Conservation (phyloP, 1,284 basidiomycete species). For the Calocybe gambosa region DNA sequence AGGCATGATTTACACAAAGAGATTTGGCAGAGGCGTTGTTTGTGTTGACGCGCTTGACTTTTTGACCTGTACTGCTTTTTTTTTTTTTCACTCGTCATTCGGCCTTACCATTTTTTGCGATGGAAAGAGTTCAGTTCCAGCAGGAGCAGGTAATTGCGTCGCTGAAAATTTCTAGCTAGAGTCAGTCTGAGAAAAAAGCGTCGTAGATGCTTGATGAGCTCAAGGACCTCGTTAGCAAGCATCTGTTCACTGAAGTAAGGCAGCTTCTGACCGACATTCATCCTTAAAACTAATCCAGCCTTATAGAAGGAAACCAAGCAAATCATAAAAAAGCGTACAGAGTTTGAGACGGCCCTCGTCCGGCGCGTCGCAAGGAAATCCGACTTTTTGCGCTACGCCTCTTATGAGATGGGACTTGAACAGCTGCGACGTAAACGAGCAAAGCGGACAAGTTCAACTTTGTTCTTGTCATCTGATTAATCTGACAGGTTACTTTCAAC, state of each 20-base stretch:
- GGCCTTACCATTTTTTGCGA: conserved; percentile 28
- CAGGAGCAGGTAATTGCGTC: conserved; percentile 69
- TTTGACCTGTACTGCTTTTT: conserved; percentile 12
- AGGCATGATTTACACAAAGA: conserved; percentile 35
- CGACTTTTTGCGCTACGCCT: conserved; percentile 88
- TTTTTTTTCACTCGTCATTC: background rate
- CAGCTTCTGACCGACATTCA: conserved; percentile 2
- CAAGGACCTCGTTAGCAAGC: conserved; percentile 86
- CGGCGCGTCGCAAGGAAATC: conserved; percentile 79
- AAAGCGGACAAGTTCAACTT: conserved; percentile 59
- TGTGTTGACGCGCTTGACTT: background rate
- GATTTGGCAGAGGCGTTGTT: conserved; percentile 12
- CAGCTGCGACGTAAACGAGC: conserved; percentile 71
- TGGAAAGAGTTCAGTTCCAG: conserved; percentile 94
- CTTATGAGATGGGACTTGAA: conserved; percentile 90
- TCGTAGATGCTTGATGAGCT: conserved; percentile 88
- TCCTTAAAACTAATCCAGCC: conserved; percentile 8
- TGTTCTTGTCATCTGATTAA: background rate
- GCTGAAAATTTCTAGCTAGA: background rate
- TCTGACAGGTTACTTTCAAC: background rate
- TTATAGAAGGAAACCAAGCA: conserved; percentile 72
- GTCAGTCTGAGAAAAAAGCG: background rate
- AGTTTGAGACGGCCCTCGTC: conserved; percentile 80
- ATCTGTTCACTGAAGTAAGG: conserved; percentile 78
- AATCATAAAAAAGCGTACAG: conserved; percentile 82